phyloP scores from a whole-genome alignment of 1,139 yeast species.

The Nakaseomyces nivariensis region DNA sequence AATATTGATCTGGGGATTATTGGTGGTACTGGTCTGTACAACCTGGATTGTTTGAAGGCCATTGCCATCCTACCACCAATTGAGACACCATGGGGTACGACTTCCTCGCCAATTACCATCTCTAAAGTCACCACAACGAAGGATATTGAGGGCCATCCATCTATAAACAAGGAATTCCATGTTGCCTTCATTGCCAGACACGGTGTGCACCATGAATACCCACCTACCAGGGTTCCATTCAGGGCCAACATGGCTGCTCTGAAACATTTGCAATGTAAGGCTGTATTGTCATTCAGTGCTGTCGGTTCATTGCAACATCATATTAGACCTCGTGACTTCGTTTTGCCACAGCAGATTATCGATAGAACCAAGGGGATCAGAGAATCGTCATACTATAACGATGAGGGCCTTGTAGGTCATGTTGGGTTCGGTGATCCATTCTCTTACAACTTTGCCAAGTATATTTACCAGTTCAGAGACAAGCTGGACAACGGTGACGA shows the following conservation, averaged over 20 bases:
- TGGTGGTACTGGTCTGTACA: constrained; percentile 97
- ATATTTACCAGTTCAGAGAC: constrained; percentile 49
- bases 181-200: constrained; percentile 95
- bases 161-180: constrained; percentile 37
- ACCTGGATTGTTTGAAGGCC: constrained; percentile 69
- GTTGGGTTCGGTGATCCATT: constrained; percentile 97
- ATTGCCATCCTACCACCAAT: constrained; percentile 72
- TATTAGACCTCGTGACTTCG: constrained; percentile 89
- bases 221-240: constrained; percentile 87
- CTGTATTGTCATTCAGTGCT: constrained; percentile 86
- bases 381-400: constrained; percentile 75
- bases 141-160: constrained; percentile 6
- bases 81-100: constrained; percentile 94
- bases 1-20: constrained; percentile 76
- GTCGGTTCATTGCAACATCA: constrained; percentile 90
- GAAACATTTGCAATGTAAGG: constrained; percentile 76
- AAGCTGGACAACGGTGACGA: constrained; percentile 41
- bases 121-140: constrained; percentile 47
- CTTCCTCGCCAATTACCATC: constrained; percentile 88
- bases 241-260: constrained; percentile 95
- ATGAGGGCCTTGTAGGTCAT: constrained; percentile 89
- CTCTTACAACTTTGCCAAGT: constrained; percentile 58
- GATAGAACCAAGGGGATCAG: constrained; percentile 96
- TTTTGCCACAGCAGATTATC: constrained; percentile 86
- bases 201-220: constrained; percentile 77